Evolutionary conservation across 2,329 filamentous ascomycete genomes (phyloP).

Genomic region (Colletotrichum orbiculare): DNA sequence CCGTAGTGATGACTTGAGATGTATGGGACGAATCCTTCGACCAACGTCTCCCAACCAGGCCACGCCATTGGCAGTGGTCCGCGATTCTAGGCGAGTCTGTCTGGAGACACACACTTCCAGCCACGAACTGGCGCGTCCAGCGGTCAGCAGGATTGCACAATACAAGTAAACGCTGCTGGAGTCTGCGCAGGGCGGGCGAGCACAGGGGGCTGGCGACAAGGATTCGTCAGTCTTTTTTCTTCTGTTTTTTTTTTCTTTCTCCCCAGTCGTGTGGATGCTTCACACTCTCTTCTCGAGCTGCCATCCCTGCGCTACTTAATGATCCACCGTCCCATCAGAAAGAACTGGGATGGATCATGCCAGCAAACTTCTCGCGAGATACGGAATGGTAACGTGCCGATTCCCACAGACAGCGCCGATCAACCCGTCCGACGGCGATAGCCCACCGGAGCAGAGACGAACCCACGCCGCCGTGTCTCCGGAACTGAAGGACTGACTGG

Average conservation of each 20-base stretch:
- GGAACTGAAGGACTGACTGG: no score
- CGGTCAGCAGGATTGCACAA: slow-evolving; percentile 17
- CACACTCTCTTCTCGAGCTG: not conserved
- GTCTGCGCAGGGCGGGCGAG: not conserved
- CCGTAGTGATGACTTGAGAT: no score
- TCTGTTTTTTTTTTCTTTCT: not conserved
- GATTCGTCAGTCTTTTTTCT: not conserved
- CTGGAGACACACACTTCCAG: not conserved
- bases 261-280: not conserved
- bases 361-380: not conserved
- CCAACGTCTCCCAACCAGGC: slow-evolving; percentile 4
- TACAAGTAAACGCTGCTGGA: not conserved
- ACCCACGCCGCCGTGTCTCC: not conserved
- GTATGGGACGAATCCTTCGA: slow-evolving; percentile 7
- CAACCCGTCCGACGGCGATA: not conserved
- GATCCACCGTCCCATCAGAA: slow-evolving; percentile 21
- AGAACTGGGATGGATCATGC: not conserved
- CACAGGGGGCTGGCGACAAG: slow-evolving; percentile 18
- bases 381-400: not conserved
- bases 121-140: slow-evolving; percentile 8
- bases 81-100: slow-evolving; percentile 2
- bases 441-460: not conserved
- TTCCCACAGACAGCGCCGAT: not conserved
- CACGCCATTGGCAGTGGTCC: slow-evolving; percentile 6
- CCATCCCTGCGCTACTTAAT: slow-evolving; percentile 15